Evolutionary conservation across 2,329 filamentous ascomycete genomes (phyloP).

Genomic region (Diaporthe batatas): DNA sequence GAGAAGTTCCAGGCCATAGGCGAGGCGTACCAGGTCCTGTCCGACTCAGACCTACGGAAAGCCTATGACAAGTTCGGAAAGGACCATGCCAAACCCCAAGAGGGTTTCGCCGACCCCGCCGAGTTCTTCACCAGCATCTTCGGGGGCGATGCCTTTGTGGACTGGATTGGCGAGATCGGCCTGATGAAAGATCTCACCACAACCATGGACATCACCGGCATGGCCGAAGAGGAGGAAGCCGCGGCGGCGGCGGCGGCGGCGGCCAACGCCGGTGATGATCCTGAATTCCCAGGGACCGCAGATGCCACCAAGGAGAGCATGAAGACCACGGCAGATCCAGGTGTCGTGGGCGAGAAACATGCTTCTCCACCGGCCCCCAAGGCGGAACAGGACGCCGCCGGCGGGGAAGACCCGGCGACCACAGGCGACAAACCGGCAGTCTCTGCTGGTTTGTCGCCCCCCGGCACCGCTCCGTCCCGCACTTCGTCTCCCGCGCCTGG

Average conservation of each 20-base stretch:
- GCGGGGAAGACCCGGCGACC: conserved; percentile 42
- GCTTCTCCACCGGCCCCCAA: conserved; percentile 55
- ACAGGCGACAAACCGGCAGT: conserved; percentile 46
- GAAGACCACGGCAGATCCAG: conserved; percentile 55
- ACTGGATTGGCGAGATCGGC: conserved; percentile 98
- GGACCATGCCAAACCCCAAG: conserved; percentile 89
- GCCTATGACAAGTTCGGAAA: conserved; percentile 98
- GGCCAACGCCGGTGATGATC: conserved; percentile 51
- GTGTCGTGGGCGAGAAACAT: conserved; percentile 47
- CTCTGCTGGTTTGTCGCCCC: conserved; percentile 52
- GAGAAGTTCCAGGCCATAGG: conserved; percentile 92
- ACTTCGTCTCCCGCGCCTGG: conserved; percentile 56
- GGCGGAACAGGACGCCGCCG: conserved; percentile 51
- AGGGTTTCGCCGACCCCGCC: conserved; percentile 94
- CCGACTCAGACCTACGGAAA: conserved; percentile 86
- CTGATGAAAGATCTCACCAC: conserved; percentile 98
- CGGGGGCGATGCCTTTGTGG: conserved; percentile 93
- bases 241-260: conserved; percentile 57
- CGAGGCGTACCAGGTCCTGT: conserved; percentile 84
- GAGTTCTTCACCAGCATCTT: conserved; percentile 99
- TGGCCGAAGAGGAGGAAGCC: conserved; percentile 80
- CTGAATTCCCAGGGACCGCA: conserved; percentile 69
- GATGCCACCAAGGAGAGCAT: conserved; percentile 69
- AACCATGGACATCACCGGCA: conserved; percentile 97
- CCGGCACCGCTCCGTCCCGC: conserved; percentile 57